Conservation (phyloP, 2,329 filamentous ascomycete species). For the Zasmidium cellare region DNA sequence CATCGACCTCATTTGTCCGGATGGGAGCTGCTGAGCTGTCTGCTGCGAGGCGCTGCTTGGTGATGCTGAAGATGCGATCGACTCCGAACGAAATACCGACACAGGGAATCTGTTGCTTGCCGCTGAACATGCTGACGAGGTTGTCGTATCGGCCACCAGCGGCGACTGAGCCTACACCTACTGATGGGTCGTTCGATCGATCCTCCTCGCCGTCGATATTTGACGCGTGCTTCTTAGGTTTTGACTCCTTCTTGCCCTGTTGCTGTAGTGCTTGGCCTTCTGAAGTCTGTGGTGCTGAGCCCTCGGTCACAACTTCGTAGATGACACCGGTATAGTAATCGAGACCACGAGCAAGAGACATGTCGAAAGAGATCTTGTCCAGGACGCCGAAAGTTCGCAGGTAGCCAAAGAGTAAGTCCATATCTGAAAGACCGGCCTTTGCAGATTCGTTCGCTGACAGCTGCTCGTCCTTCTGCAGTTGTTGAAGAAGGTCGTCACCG, state of each 20-base stretch:
- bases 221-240: constrained; percentile 42
- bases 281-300: constrained; percentile 60
- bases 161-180: constrained; percentile 84
- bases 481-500: constrained; percentile 69
- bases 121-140: constrained; percentile 89
- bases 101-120: constrained; percentile 75
- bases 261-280: constrained; percentile 48
- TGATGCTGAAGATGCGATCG: constrained; percentile 92
- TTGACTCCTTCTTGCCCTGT: constrained; percentile 53
- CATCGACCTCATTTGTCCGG: constrained; percentile 76
- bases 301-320: constrained; percentile 84
- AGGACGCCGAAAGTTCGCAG: constrained; percentile 74
- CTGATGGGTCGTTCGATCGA: constrained; percentile 73
- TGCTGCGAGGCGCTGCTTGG: constrained; percentile 71
- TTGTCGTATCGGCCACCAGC: constrained; percentile 91
- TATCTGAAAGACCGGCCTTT: constrained; percentile 77
- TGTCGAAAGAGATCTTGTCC: constrained; percentile 79
- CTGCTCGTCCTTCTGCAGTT: constrained; percentile 65
- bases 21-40: constrained; percentile 57
- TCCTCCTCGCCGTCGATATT: constrained; percentile 57
- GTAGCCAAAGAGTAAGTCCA: constrained; percentile 78
- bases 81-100: constrained; percentile 92
- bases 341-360: constrained; percentile 85
- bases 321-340: constrained; percentile 92
- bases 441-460: constrained; percentile 72